Evolutionary conservation across 2,329 filamentous ascomycete species (phyloP).

Genomic region (Alternaria novae-zelandiae): DNA sequence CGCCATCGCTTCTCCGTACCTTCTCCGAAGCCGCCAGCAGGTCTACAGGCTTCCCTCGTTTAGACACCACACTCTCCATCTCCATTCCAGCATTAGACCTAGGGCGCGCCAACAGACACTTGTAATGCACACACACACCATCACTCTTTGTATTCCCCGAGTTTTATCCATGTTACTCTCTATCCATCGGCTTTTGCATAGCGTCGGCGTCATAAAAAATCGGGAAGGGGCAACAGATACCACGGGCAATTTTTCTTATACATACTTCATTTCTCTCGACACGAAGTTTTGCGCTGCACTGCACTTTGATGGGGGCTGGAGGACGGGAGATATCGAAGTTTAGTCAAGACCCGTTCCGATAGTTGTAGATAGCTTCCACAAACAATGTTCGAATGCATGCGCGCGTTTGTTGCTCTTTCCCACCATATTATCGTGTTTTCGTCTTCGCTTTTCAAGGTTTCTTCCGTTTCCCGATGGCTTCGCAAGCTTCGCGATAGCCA

Average conservation of each 20-base stretch:
- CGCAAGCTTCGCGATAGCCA: neutral
- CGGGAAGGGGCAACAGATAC: slow-evolving; percentile 20
- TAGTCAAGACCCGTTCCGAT: neutral
- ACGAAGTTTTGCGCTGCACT: neutral
- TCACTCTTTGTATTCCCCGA: neutral
- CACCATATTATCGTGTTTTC: neutral
- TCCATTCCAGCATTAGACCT: slow-evolving; percentile 9
- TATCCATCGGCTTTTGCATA: slow-evolving; percentile 26
- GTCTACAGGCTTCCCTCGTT: slow-evolving; percentile 22
- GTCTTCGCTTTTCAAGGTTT: neutral
- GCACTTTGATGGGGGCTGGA: neutral
- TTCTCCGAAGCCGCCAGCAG: slow-evolving; percentile 23
- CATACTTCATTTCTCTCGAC: slow-evolving; percentile 8
- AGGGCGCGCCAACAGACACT: slow-evolving; percentile 7
- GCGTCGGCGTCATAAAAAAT: slow-evolving; percentile 31
- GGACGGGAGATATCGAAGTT: neutral
- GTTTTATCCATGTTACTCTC: slow-evolving; percentile 10
- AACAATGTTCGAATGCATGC: slow-evolving; percentile 23
- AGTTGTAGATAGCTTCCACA: neutral
- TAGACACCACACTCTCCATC: slow-evolving; percentile 6
- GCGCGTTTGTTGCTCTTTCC: slow-evolving; percentile 28
- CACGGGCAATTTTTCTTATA: slow-evolving; percentile 18
- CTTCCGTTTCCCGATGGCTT: neutral
- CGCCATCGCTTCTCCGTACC: neutral
- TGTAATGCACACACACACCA: slow-evolving; percentile 18